Conservation (phyloP, 371 early-diverging fungal genomes). For the Sporodiniella umbellata region DNA sequence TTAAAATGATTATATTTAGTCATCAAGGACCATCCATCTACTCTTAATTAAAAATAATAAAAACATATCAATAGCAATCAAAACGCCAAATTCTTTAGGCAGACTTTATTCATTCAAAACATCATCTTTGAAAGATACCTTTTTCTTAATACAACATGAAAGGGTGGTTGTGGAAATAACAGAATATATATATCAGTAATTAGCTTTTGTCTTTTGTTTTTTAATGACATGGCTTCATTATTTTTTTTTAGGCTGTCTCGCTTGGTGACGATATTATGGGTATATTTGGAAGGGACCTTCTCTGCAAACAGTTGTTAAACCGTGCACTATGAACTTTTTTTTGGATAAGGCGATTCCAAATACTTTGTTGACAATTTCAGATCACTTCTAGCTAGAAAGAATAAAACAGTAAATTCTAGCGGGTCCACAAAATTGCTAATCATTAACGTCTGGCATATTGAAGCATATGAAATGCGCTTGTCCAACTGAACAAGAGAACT, state of each 20-base stretch:
- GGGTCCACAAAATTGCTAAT: conserved; percentile 5
- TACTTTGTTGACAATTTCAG: conserved; percentile 7
- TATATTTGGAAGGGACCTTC: conserved; percentile 5
- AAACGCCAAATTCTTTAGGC: too few relatives aligned
- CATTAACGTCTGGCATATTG: conserved; percentile 1
- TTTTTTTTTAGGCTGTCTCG: conserved; percentile 3
- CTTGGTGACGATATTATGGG: conserved; percentile 4
- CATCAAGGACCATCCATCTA: too few relatives aligned
- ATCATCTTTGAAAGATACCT: too few relatives aligned
- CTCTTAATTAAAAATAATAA: too few relatives aligned
- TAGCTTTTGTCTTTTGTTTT: background rate
- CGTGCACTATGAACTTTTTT: background rate
- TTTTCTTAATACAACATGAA: too few relatives aligned
- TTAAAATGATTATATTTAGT: too few relatives aligned
- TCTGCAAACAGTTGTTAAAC: conserved; percentile 13
- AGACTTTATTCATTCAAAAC: too few relatives aligned
- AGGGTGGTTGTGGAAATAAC: too few relatives aligned
- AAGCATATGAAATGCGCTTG: conserved; percentile 3
- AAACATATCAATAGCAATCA: too few relatives aligned
- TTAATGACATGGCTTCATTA: conserved; percentile 2
- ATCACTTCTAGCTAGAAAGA: conserved; percentile 6
- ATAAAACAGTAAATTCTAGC: conserved; percentile 9
- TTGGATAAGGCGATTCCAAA: conserved; percentile 1
- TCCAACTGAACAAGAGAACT: conserved; percentile 4
- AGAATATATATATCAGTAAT: conserved; percentile 9